Conservation (phyloP, 257 asterid species). For the Solanum pimpinellifolium region DNA sequence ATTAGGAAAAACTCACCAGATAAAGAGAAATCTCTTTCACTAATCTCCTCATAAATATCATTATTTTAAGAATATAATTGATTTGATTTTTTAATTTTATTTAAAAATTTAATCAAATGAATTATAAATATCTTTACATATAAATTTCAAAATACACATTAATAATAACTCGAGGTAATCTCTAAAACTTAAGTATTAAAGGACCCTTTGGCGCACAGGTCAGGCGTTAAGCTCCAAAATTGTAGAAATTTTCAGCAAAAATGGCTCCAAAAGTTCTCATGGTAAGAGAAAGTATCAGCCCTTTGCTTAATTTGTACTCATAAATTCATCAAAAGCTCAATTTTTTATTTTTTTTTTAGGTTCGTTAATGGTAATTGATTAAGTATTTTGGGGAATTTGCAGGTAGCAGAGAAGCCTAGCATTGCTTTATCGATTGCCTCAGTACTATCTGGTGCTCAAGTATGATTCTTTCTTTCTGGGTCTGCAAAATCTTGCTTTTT, state of each 20-base stretch:
- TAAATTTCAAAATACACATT: neutral
- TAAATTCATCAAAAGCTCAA: neutral
- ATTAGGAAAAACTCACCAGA: neutral
- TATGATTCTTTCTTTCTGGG: conserved; percentile 10
- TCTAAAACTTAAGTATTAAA: fast-evolving
- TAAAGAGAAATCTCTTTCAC: neutral
- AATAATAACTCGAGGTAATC: no score
- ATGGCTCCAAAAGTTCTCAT: conserved; percentile 49
- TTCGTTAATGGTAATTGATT: neutral
- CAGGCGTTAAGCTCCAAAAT: neutral
- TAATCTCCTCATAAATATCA: neutral
- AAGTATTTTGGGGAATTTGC: neutral
- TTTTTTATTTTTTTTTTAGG: no score
- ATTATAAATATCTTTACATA: no score
- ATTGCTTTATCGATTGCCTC: conserved; percentile 83
- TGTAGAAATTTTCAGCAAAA: neutral
- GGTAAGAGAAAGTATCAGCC: conserved; percentile 8
- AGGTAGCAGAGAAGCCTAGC: conserved; percentile 97
- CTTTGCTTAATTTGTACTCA: neutral
- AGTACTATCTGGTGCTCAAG: conserved; percentile 68
- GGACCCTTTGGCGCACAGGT: neutral
- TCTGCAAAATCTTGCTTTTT: neutral
- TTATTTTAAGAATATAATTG: no score
- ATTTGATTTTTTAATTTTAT: neutral
- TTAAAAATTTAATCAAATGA: neutral